Evolutionary conservation across 148 eudicot genomes (phyloP).

Genomic region (Amaranthus hypochondriacus): DNA sequence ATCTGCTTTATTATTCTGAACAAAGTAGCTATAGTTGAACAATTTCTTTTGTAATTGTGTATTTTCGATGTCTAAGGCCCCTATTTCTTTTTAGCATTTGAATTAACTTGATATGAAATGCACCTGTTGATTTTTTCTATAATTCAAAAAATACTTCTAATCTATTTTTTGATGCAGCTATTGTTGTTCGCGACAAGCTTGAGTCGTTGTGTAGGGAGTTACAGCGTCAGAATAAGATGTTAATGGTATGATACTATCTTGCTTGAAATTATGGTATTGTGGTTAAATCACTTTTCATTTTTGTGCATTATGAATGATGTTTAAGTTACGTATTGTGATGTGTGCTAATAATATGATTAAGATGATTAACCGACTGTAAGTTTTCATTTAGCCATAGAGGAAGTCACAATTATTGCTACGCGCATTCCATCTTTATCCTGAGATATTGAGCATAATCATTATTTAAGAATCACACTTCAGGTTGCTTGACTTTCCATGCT

Average conservation of each 20-base stretch:
- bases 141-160: neutral
- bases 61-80: neutral
- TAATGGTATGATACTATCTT: slow-evolving; percentile 54
- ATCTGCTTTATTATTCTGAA: too few relatives aligned
- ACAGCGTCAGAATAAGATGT: slow-evolving; percentile 82
- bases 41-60: neutral
- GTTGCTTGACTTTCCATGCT: neutral
- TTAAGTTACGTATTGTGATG: neutral
- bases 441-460: neutral
- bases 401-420: too few relatives aligned
- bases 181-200: slow-evolving; percentile 81
- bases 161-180: slow-evolving; percentile 52
- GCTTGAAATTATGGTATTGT: slow-evolving; percentile 7
- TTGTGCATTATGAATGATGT: neutral
- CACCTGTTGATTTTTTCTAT: neutral
- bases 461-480: neutral
- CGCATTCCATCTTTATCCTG: too few relatives aligned
- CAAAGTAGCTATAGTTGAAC: neutral
- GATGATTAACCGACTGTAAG: neutral
- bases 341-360: neutral
- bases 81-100: neutral
- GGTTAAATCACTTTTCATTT: neutral
- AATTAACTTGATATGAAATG: neutral
- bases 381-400: neutral
- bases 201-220: slow-evolving; percentile 95